phyloP scores from a whole-genome alignment of 768 basidiomycete species.

The Ramaria sp. region DNA sequence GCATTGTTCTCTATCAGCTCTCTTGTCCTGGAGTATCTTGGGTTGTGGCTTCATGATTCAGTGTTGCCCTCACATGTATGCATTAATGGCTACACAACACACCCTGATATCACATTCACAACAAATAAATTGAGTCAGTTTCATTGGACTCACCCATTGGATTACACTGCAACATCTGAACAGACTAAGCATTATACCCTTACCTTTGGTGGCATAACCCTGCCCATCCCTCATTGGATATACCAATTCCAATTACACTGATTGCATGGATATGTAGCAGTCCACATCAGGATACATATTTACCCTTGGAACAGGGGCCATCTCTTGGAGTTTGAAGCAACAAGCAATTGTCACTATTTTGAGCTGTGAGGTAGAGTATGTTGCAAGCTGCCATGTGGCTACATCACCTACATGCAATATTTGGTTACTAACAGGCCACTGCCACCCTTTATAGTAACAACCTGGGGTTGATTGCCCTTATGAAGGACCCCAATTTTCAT shows the following conservation, averaged over 20 bases:
- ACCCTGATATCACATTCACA: no score
- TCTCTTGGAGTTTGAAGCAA: slow-evolving; percentile 27
- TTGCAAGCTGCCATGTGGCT: slow-evolving; percentile 16
- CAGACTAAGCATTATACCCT: no score
- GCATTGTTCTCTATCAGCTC: no score
- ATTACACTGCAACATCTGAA: no score
- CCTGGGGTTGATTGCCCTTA: slow-evolving; percentile 24
- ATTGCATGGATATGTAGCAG: slow-evolving; percentile 16
- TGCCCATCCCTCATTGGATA: slow-evolving; percentile 11
- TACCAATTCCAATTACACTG: slow-evolving; percentile 23
- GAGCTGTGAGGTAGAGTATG: slow-evolving; percentile 20
- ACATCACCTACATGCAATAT: slow-evolving; percentile 12
- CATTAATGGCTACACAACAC: no score
- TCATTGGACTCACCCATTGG: no score
- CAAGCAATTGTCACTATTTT: slow-evolving; percentile 26
- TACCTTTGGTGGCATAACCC: slow-evolving; percentile 13
- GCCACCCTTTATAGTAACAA: slow-evolving; percentile 25
- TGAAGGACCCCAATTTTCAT: slow-evolving; percentile 24
- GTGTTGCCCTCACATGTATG: no score
- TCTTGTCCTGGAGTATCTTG: no score
- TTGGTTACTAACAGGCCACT: slow-evolving; percentile 1
- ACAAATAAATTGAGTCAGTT: no score
- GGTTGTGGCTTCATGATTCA: no score
- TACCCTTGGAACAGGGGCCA: slow-evolving; percentile 23
- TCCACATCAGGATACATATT: slow-evolving; percentile 28